A percentile compares a stretch with the other conserved stretches of the same genome.
These are phyloP conservation scores for Podospora conica DNA, from an alignment of 495 filamentous ascomycete species.

Conservation along the genomic window DNA sequence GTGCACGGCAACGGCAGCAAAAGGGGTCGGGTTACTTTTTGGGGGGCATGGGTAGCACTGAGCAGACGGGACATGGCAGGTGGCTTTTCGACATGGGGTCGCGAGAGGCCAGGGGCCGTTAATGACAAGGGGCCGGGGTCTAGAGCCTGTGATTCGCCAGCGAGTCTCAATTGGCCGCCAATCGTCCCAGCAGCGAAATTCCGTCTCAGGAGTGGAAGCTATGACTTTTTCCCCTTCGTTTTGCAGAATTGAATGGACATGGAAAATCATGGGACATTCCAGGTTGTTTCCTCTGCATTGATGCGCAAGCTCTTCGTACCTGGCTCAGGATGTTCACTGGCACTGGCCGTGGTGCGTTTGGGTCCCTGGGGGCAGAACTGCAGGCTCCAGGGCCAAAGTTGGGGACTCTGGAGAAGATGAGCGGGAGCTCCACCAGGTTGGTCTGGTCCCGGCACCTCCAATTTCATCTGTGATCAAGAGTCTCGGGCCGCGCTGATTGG, in stretches of 20 bases:
- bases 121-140: slow-evolving; percentile 17
- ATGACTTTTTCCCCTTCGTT: slow-evolving; percentile 4
- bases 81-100: slow-evolving; percentile 13
- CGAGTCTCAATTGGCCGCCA: slow-evolving; percentile 16
- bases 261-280: background rate
- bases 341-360: background rate
- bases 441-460: background rate
- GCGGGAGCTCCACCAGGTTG: background rate
- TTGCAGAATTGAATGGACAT: background rate
- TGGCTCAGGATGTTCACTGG: background rate
- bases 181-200: slow-evolving; percentile 16
- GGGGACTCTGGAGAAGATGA: background rate
- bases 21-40: slow-evolving; percentile 26
- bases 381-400: background rate
- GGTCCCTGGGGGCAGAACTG: background rate
- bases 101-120: slow-evolving; percentile 19
- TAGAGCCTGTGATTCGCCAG: slow-evolving; percentile 20
- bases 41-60: slow-evolving; percentile 9
- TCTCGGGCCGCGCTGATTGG: background rate
- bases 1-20: slow-evolving; percentile 20
- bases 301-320: background rate
- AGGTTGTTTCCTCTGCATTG: no score
- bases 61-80: slow-evolving; percentile 13
- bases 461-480: background rate
- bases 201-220: slow-evolving; percentile 11